Evolutionary conservation across 2,329 filamentous ascomycete genomes (phyloP), one percentile per base, ranked within the genome.

Genomic region (Aspergillus fischeri): DNA sequence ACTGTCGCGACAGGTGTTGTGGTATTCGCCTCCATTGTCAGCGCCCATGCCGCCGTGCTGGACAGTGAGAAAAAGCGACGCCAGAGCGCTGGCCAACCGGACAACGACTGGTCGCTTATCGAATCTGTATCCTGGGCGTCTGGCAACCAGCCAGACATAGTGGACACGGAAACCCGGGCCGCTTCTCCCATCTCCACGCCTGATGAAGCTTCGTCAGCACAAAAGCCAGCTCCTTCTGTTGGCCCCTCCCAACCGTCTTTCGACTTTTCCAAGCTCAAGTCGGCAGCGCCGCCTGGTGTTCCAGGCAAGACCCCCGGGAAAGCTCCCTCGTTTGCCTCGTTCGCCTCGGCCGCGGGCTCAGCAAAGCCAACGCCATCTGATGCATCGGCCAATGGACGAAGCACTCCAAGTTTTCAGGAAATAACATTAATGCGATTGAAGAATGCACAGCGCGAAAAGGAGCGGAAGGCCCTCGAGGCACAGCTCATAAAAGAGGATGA

Each of bases 21-120:
- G 14, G 77, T 86, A 14, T 87, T 81, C 68, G 72, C 75, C 3
- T 84, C 83, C 3, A 78, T 86, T 38, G 81, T 85, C 50, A 78
- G 81, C 54, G 83, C 84, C 0, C 80, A 85, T 64, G 77, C 81
- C 3, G 83, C 83, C 8, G 80, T 86, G 2, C 65, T 78, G 45
- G 82, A 85, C 60, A 77, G 75, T 53, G 73, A 75, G 54, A 77
- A 75, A 54, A 73, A 66, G 51, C 60, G 63, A 53, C 57, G 62
- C 38, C 61, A 67, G 28, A 59, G 55, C 28, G 53, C 54, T 25
- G 58, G 51, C 27, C 67, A 71, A 51, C 54, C 69, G n/a, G 74
- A 74, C 29, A 65, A 64, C 1, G 77, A 79, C 38, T 83, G 79
- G 74, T 71, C 75, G 6, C 58, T 75, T 8, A 77, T 86, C 25